Base-by-base conservation (phyloP, 768 basidiomycete species). In the Lactifluus rugatus region DNA sequence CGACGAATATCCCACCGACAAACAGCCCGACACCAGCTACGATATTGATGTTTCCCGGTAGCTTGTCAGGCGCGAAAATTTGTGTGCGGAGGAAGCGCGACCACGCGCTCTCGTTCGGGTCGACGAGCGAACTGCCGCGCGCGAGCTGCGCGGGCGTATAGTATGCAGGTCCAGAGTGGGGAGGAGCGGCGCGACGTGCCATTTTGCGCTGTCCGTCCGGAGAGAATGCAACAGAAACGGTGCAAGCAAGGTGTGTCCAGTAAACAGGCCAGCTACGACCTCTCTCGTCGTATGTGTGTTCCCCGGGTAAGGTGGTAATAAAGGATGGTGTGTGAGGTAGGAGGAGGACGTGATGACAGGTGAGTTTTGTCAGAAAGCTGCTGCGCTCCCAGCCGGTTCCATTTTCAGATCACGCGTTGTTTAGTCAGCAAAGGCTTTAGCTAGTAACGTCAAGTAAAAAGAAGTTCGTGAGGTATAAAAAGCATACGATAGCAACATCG, bases 21-120 rank as follows among this genome's bases (percentile, higher is more conserved):
- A 91, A 92, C 60, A 89, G 71, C 6, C 77, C 74, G 7, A 84
- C 72, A 19, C 84, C 84, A 8, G 83, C 81, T 46, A 83, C 64
- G 60, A 90, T 79, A 66, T 77, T 87, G 66, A 89, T 65, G 68
- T 91, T 92, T 57, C 89, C 89, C 13, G 78, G 74, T 16, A 85
- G 65, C 70, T 90, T 89, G 63, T 90, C 87, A 10, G 84, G 84
- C 49, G 86, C 78, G 57, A 78, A 78, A 23, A 90, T 74, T 72
- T 90, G 81, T 49, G 81, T 81, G 55, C 84, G 77, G 61, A 77
- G 46, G 66, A 75, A 73, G 13, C 69, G 76, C 21, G 80, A 78
- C 65, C 88, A 82, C 28, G 76, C 70, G 56, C 83, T 79, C 66
- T 88, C 84, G 67, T 85, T 76, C 7, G 81, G 77, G 68, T 86